Conservation (phyloP, 768 basidiomycete species). For the Tylopilus sp. region DNA sequence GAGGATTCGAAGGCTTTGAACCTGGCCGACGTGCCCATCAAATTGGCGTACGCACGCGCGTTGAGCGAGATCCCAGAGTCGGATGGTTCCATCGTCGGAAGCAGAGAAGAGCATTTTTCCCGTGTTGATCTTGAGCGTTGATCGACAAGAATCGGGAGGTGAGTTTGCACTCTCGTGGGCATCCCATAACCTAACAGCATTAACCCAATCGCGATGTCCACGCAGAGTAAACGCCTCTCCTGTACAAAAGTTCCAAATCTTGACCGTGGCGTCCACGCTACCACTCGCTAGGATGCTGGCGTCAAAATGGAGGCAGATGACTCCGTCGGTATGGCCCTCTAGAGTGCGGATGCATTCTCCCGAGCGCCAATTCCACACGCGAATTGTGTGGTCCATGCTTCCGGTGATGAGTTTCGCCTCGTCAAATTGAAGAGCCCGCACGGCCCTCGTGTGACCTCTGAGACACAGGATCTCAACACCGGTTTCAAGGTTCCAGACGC, state of each 20-base stretch:
- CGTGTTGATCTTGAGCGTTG: slow-evolving; percentile 55
- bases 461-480: slow-evolving; percentile 81
- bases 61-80: slow-evolving; percentile 86
- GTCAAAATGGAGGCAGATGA: slow-evolving; percentile 90
- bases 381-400: slow-evolving; percentile 92
- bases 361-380: slow-evolving; percentile 94
- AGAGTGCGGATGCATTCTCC: slow-evolving; percentile 86
- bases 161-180: slow-evolving; percentile 17
- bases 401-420: slow-evolving; percentile 93
- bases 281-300: slow-evolving; percentile 90
- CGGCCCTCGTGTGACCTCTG: slow-evolving; percentile 87
- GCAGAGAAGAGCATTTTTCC: slow-evolving; percentile 98
- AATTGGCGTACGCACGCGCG: slow-evolving; percentile 82
- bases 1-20: slow-evolving; percentile 85
- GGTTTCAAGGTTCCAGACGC: slow-evolving; percentile 96
- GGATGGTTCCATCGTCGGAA: slow-evolving; percentile 91
- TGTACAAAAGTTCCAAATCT: slow-evolving; percentile 90
- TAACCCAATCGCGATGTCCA: slow-evolving; percentile 96
- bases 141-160: slow-evolving; percentile 22
- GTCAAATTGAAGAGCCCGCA: slow-evolving; percentile 93
- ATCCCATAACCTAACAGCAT: slow-evolving; percentile 93
- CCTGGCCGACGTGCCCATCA: slow-evolving; percentile 89
- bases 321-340: slow-evolving; percentile 87
- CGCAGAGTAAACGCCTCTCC: slow-evolving; percentile 90
- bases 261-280: slow-evolving; percentile 91